These are phyloP conservation scores for Elaeagnus macrophylla DNA, from an alignment of 306 rosid genomes.

Conservation along the genomic window DNA sequence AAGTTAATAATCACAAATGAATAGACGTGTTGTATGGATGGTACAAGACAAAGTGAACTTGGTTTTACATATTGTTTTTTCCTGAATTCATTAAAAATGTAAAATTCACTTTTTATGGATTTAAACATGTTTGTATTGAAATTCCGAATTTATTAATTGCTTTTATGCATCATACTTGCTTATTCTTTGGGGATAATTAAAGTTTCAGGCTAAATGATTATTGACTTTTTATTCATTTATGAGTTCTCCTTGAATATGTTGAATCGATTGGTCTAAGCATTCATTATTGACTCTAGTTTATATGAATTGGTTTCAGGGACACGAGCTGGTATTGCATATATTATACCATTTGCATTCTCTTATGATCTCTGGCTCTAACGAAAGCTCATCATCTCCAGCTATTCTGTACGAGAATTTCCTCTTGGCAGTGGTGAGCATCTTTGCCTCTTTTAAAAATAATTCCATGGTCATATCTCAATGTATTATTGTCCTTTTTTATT, in stretches of 20 bases:
- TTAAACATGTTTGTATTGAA: too few species aligned
- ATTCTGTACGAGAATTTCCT: conserved; percentile 74
- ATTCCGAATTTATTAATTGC: neutral
- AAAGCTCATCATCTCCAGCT: conserved; percentile 45
- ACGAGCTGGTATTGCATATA: conserved; percentile 80
- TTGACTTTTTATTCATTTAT: neutral
- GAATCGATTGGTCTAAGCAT: neutral
- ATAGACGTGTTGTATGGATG: too few species aligned
- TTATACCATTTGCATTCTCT: conserved; percentile 77
- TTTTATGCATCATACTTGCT: neutral
- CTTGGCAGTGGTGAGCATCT: conserved; percentile 67
- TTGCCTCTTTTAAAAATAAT: conserved; percentile 1
- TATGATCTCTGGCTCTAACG: conserved; percentile 42
- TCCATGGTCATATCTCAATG: neutral
- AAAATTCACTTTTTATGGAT: too few species aligned
- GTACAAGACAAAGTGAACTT: too few species aligned
- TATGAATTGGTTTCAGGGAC: conserved; percentile 60
- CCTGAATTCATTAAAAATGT: too few species aligned
- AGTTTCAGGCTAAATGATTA: neutral
- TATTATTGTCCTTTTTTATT: neutral
- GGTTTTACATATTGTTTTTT: too few species aligned
- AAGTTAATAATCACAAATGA: too few species aligned
- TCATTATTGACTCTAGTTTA: conserved; percentile 11
- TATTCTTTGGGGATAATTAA: neutral
- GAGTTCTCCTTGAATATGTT: neutral